phyloP scores from a whole-genome alignment of 352 stramenopile species.

The Globisporangium abappressorium region DNA sequence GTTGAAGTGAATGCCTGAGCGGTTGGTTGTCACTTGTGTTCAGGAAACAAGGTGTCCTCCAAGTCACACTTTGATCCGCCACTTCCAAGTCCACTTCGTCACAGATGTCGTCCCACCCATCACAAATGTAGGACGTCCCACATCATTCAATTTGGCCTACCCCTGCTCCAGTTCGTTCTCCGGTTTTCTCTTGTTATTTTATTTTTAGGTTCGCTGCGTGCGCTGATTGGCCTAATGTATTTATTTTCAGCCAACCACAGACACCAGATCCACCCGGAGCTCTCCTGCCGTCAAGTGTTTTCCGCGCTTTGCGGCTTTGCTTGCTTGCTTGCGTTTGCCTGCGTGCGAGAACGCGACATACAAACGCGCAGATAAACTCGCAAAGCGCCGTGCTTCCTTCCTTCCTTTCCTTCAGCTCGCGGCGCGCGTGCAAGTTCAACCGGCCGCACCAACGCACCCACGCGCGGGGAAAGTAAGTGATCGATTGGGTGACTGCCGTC shows the following conservation, averaged over 20 bases:
- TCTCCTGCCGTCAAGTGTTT: background rate
- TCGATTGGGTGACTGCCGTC: no score
- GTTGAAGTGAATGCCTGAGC: no score
- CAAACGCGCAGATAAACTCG: constrained; percentile 12
- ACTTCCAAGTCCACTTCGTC: no score
- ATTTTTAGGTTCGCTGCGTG: background rate
- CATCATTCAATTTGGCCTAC: background rate
- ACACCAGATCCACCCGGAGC: background rate
- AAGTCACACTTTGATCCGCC: no score
- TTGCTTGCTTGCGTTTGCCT: background rate
- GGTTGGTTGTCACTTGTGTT: no score
- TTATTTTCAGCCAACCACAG: background rate
- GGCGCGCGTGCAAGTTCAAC: constrained; percentile 11
- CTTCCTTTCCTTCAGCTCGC: constrained; percentile 3
- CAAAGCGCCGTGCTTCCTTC: constrained; percentile 6
- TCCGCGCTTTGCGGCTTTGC: background rate
- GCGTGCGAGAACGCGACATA: constrained; percentile 10
- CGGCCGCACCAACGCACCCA: background rate
- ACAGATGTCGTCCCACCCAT: background rate
- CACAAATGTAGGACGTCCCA: background rate
- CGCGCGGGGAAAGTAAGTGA: background rate
- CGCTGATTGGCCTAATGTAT: background rate
- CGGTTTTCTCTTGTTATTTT: constrained; percentile 1
- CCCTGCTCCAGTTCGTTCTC: background rate
- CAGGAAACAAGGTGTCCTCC: no score